Base-by-base conservation (phyloP, 208 protist species). In the Acanthamoeba royreba region DNA sequence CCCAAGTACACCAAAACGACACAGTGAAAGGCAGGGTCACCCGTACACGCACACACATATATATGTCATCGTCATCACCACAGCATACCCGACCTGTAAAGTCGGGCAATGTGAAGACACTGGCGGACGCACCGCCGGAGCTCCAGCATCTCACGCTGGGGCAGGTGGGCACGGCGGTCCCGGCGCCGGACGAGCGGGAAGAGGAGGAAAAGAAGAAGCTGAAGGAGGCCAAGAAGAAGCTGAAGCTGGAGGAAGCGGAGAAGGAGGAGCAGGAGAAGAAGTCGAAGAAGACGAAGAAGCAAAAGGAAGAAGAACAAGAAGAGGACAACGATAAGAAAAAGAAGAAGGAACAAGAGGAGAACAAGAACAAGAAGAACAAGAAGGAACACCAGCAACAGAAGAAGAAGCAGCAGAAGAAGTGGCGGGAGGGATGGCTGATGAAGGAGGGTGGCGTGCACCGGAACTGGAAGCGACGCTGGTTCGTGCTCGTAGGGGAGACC, bases 391-490 rank as follows among this genome's bases (percentile, higher is more conserved):
- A 83, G 3, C 9, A 83, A 28, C n/a, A 83, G 40, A 19, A 4
- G 40, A 2, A 1, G 40, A 49, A 46, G 40, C 45, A 83, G 42
- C 19, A 1, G 1, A 83, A 83, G n/a, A 83, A 45, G 72, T 19
- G 72, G 17, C 45, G 49, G 72, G 72, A 63, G 52, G 81, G 81
- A 25, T 89, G 81, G 81, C 25, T 89, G 46, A 49, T 66, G 81
- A 89, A 89, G 52, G 81, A 89, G 81, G 81, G 81, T n/a, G 49
- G 52, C 38, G 81, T 89, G 17, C n/a, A 66, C 31, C 45, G 35
- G 22, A 89, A 89, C n/a, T 89, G 81, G 81, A 89, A 89, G 35
- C 45, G 81, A 17, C 15, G 81, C 31, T 89, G 81, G 81, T 89
- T 89, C 47, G 81, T 89, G 8, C 52, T 89, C 22, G 46, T 61